phyloP scores from a whole-genome alignment of 805 yeast species.

The Tetrapisispora fleetii region DNA sequence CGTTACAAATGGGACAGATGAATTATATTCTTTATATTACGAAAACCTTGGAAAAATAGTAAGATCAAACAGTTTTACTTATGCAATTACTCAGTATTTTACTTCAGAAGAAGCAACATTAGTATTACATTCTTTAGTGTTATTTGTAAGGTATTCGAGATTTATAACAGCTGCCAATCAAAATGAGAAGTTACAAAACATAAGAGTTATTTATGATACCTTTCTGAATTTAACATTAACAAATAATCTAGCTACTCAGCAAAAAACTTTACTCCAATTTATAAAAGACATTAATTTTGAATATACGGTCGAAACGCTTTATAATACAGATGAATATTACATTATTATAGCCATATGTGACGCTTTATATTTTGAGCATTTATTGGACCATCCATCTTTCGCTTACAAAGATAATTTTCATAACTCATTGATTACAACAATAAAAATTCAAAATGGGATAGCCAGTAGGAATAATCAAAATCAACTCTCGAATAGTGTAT shows the following conservation, averaged over 20 bases:
- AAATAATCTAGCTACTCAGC: background rate
- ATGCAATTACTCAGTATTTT: background rate
- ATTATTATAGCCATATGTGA: background rate
- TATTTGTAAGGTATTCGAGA: background rate
- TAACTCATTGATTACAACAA: background rate
- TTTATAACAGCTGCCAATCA: background rate
- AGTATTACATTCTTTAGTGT: background rate
- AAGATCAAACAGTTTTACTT: background rate
- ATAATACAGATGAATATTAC: slow-evolving; percentile 2
- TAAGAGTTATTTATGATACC: background rate
- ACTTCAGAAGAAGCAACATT: background rate
- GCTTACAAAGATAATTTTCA: background rate
- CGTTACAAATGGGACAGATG: background rate
- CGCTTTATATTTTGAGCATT: slow-evolving; percentile 10
- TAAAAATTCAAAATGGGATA: background rate
- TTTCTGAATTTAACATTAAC: background rate
- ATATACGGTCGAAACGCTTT: slow-evolving; percentile 1
- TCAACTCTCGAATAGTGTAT: no score
- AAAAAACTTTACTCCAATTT: background rate
- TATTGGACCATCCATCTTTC: background rate
- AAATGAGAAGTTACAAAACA: background rate
- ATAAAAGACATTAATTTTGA: background rate
- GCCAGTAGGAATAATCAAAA: background rate
- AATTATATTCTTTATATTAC: background rate
- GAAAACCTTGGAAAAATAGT: background rate